Base-by-base conservation (phyloP, 768 basidiomycete species). In the Suillus luteus region DNA sequence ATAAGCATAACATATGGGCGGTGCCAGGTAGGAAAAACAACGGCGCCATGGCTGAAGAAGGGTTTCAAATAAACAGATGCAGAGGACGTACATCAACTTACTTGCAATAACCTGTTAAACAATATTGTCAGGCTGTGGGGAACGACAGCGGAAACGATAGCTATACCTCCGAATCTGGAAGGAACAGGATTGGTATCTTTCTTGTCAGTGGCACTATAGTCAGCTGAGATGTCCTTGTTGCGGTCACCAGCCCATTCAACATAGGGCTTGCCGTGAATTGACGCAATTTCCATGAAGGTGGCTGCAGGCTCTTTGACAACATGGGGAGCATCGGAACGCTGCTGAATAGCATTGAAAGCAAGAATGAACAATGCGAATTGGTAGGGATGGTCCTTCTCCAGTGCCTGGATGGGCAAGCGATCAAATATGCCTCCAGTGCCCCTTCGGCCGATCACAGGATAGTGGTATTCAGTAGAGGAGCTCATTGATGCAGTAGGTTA, bases 361-460 rank as follows among this genome's bases (percentile, higher is more conserved):
- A 73, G 66, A 62, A 73, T 31, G 27, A 73, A 73, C 37, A 73
- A 70, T 6, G 73, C 54, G 62, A 74, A 73, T 35, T 73, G 72
- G 61, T 70, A 62, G 3, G 71, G 69, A n/a, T 69, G 65, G 5
- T 66, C 55, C 4, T 22, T 59, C 51, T 59, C 17, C 58, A 74
- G 55, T 33, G 69, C 66, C 52, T 75, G 55, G 58, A 74, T 60
- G 11, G 68, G 63, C 38, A 75, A 55, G 61, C 73, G 72, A 43
- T 71, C 66, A 41, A 66, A 70, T 35, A 57, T 41, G 22, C 57
- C 61, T 14, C 66, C 59, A n/a, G 65, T 65, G 48, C 62, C 62
- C 35, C 48, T 65, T 35, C 68, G 64, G 59, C 72, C 72, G 7
- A 59, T 59, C 38, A 73, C 31, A 41, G 73, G 68, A 57, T 71